phyloP scores from a whole-genome alignment of 2,329 filamentous ascomycete genomes.

The Gaeumannomyces tritici region DNA sequence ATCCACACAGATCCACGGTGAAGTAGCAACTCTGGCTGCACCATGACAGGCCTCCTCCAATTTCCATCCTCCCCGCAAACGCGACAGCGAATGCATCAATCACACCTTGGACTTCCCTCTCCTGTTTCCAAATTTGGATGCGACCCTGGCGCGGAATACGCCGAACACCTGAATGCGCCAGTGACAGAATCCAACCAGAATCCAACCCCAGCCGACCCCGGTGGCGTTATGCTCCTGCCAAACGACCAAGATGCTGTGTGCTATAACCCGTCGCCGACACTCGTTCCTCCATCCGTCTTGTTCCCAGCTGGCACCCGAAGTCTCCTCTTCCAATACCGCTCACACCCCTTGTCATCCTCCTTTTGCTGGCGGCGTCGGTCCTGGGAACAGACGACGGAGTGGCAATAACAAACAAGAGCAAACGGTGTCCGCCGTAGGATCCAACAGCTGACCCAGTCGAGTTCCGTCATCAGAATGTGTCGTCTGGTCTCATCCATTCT shows the following conservation, averaged over 20 bases:
- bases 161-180: too few relatives aligned
- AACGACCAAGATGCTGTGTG: too few relatives aligned
- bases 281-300: neutral
- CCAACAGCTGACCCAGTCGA: too few relatives aligned
- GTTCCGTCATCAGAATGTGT: neutral
- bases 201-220: too few relatives aligned
- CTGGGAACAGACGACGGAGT: too few relatives aligned
- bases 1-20: neutral
- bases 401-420: too few relatives aligned
- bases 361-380: neutral
- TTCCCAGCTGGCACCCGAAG: neutral
- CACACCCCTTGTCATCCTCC: neutral
- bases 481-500: neutral
- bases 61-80: neutral
- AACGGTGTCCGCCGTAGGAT: too few relatives aligned
- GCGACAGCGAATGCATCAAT: neutral
- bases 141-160: neutral
- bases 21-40: neutral
- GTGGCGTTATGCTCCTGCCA: too few relatives aligned
- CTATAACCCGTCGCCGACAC: too few relatives aligned
- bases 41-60: neutral
- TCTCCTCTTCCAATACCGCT: neutral
- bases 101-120: neutral
- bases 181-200: too few relatives aligned
- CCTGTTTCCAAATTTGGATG: neutral